A percentile compares a stretch with the other conserved stretches of the same genome.
phyloP scores from a whole-genome alignment of 148 eudicot genomes.

The Simmondsia chinensis region DNA sequence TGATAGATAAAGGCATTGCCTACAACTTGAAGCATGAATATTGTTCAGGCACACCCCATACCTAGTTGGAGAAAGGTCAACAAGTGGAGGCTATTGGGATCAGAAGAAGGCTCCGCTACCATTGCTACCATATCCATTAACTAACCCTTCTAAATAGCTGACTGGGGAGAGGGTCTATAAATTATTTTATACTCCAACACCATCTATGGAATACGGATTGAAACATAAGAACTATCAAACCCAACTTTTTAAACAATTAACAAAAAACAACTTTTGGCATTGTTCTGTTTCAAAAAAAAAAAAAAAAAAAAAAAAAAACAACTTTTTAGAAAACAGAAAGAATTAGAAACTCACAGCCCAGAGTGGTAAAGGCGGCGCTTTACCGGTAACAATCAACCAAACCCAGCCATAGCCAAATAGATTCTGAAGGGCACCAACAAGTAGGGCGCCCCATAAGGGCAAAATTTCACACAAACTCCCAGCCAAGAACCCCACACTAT shows the following conservation, averaged over 20 bases:
- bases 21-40: too few relatives aligned
- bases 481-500: slow-evolving; percentile 90
- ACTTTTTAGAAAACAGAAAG: background rate
- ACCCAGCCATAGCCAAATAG: slow-evolving; percentile 89
- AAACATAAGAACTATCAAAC: background rate
- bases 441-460: slow-evolving; percentile 81
- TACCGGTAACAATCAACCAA: slow-evolving; percentile 68
- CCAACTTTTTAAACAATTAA: background rate
- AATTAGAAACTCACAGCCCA: slow-evolving; percentile 66
- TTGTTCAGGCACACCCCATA: too few relatives aligned
- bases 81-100: too few relatives aligned
- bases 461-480: slow-evolving; percentile 72
- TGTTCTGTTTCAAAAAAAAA: too few relatives aligned
- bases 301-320: background rate
- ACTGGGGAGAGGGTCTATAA: too few relatives aligned
- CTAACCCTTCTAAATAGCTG: too few relatives aligned
- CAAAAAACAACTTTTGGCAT: background rate
- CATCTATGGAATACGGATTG: too few relatives aligned
- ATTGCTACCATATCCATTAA: too few relatives aligned
- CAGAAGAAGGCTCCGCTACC: too few relatives aligned
- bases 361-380: slow-evolving; percentile 66
- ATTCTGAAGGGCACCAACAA: slow-evolving; percentile 88
- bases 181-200: too few relatives aligned
- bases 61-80: too few relatives aligned
- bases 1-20: too few relatives aligned